Evolutionary conservation across 1,284 basidiomycete species (phyloP), one percentile per base, ranked within the genome.

Genomic region (Apiotrichum domesticum): DNA sequence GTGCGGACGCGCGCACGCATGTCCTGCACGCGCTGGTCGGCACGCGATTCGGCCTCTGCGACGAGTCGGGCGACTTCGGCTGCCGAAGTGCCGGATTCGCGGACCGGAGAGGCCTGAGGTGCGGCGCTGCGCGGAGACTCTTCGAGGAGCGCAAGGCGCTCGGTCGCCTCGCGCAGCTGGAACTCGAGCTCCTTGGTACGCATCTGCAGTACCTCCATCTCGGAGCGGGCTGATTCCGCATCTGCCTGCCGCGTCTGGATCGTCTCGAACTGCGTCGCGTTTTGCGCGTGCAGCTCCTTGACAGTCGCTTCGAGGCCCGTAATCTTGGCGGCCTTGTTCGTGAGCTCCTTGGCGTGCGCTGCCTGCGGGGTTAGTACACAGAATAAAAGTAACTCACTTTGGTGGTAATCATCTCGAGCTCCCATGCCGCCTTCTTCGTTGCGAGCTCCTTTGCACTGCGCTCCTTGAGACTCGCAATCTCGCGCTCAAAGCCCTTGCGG

Each of bases 231-330:
- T 0, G 87, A 86, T 75, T 97, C 93, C 13, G 88, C 74, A 68
- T 96, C 91, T 11, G 88, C 90, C 71, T 94, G 89, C 33, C 88
- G 85, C 44, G 87, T 67, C 74, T 96, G 90, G 4, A 90, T 79
- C 58, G 87, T 84, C 62, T 91, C 88, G 68, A 95, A 96, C 56
- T 90, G 82, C 14, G 79, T 71, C 63, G 85, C 85, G 65, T 91
- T 92, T 68, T 90, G 87, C 33, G 78, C 73, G 7, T 83, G 82
- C 11, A 93, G 79, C 33, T 80, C 83, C 59, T 83, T 82, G 15
- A 90, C 79, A 1, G 84, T 85, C 39, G 78, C 77, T 68, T 94
- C 88, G 35, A 96, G 81, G 4, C 82, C 78, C 2, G 81, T 75
- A 47, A 94, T 86, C 46, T 85, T 85, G 1, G 82, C 77, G 29